These are phyloP conservation scores for Limtongia smithiae DNA, from an alignment of 805 yeast genomes.

Conservation along the genomic window DNA sequence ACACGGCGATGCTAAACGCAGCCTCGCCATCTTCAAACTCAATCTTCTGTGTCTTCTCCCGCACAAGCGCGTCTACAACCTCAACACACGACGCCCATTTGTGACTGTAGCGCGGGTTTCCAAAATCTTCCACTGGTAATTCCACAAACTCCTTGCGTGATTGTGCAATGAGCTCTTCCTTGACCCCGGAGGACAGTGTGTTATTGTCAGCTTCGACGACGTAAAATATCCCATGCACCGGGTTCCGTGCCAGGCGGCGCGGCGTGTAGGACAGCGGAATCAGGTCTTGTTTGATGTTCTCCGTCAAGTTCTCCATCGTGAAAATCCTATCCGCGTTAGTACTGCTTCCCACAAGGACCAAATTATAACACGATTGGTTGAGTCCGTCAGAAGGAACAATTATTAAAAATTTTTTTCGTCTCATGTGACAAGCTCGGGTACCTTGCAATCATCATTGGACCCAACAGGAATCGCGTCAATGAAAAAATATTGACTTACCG, in stretches of 20 bases:
- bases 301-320: slow-evolving; percentile 26
- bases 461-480: slow-evolving; percentile 35
- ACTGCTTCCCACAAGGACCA: no score
- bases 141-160: slow-evolving; percentile 37
- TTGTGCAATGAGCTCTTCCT: slow-evolving; percentile 1
- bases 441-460: slow-evolving; percentile 26
- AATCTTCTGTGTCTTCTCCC: slow-evolving; percentile 43
- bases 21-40: slow-evolving; percentile 46
- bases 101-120: slow-evolving; percentile 37
- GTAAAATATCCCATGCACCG: slow-evolving; percentile 35
- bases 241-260: slow-evolving; percentile 39
- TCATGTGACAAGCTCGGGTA: slow-evolving; percentile 13
- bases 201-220: slow-evolving; percentile 48
- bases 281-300: slow-evolving; percentile 38
- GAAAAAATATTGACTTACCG: slow-evolving; percentile 28
- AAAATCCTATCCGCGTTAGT: no score
- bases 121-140: slow-evolving; percentile 45
- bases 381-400: slow-evolving; percentile 28
- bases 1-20: slow-evolving; percentile 41
- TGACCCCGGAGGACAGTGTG: slow-evolving; percentile 30
- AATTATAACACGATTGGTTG: no score
- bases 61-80: slow-evolving; percentile 41
- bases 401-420: slow-evolving; percentile 17
- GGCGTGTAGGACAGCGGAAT: slow-evolving; percentile 53
- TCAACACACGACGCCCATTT: slow-evolving; percentile 56